Conservation (phyloP, 2,329 filamentous ascomycete species). For the Periconia sp. region DNA sequence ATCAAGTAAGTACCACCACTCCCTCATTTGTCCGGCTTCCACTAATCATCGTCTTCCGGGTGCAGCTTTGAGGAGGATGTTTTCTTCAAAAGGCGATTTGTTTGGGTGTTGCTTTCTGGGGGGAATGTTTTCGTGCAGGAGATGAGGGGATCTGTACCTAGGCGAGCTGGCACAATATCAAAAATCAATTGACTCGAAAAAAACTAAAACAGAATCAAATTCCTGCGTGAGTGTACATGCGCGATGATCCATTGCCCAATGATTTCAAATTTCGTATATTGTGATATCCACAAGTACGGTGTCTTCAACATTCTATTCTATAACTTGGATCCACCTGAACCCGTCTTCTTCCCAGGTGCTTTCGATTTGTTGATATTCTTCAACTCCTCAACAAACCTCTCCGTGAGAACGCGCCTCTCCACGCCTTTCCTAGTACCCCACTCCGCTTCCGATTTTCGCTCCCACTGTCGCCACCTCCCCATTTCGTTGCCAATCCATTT, state of each 20-base stretch:
- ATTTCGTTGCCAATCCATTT: conserved; percentile 45
- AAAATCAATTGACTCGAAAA: too few species aligned
- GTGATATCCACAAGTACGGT: too few species aligned
- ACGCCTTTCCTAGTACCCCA: conserved; percentile 33
- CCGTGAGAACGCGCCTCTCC: conserved; percentile 29
- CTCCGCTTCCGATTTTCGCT: conserved; percentile 33
- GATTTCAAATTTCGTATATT: too few species aligned
- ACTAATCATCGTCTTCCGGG: background rate
- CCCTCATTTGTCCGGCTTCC: background rate
- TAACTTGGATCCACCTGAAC: conserved; percentile 17
- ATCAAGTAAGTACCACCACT: background rate
- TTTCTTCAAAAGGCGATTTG: too few species aligned
- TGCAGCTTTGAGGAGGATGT: background rate
- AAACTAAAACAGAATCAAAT: too few species aligned
- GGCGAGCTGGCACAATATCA: too few species aligned
- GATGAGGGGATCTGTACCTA: too few species aligned
- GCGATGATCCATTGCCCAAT: too few species aligned
- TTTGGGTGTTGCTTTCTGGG: too few species aligned
- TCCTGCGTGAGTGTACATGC: too few species aligned
- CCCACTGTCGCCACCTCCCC: conserved; percentile 39
- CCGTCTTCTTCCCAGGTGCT: conserved; percentile 14
- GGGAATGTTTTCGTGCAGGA: too few species aligned
- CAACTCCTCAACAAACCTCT: conserved; percentile 34
- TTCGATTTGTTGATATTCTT: conserved; percentile 15
- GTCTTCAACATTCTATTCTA: conserved; percentile 6